These are phyloP conservation scores for Termitomyces sp. DNA, from an alignment of 768 basidiomycete genomes.

Conservation along the genomic window DNA sequence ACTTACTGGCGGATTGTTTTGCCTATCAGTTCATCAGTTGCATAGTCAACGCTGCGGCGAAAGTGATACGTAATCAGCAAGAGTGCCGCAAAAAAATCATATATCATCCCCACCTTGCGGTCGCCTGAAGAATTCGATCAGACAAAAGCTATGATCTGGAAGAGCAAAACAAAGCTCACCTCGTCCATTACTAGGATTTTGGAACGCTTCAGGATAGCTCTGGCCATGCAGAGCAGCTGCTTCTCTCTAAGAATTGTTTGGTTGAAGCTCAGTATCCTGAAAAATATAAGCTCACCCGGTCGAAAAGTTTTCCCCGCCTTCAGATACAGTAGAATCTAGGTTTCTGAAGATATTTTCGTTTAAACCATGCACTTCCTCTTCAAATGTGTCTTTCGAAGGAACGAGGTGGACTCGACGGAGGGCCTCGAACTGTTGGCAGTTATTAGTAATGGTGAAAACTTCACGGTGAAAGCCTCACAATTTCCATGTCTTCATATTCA, in stretches of 20 bases:
- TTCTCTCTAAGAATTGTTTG: conserved; percentile 47
- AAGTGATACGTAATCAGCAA: conserved; percentile 3
- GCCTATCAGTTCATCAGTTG: conserved; percentile 82
- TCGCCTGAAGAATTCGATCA: conserved; percentile 38
- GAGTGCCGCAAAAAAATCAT: background rate
- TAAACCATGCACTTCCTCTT: conserved; percentile 40
- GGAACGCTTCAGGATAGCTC: conserved; percentile 72
- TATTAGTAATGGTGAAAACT: background rate
- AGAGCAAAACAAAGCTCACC: conserved; percentile 26
- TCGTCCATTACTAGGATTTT: conserved; percentile 82
- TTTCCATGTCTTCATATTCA: conserved; percentile 80
- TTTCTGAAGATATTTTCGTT: conserved; percentile 76
- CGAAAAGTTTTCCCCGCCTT: conserved; percentile 88
- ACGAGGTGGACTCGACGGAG: conserved; percentile 82
- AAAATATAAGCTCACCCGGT: conserved; percentile 49
- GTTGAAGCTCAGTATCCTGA: background rate
- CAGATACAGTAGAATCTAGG: conserved; percentile 68
- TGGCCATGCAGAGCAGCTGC: conserved; percentile 81
- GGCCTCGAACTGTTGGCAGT: conserved; percentile 59
- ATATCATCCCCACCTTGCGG: conserved; percentile 45
- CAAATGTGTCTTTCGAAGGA: conserved; percentile 45
- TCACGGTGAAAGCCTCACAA: conserved; percentile 38
- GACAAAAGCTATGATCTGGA: background rate
- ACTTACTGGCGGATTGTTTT: conserved; percentile 76
- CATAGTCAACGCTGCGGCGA: conserved; percentile 68